Base-by-base conservation (phyloP, 176 grass and related monocot species). In the Dactylis glomerata region DNA sequence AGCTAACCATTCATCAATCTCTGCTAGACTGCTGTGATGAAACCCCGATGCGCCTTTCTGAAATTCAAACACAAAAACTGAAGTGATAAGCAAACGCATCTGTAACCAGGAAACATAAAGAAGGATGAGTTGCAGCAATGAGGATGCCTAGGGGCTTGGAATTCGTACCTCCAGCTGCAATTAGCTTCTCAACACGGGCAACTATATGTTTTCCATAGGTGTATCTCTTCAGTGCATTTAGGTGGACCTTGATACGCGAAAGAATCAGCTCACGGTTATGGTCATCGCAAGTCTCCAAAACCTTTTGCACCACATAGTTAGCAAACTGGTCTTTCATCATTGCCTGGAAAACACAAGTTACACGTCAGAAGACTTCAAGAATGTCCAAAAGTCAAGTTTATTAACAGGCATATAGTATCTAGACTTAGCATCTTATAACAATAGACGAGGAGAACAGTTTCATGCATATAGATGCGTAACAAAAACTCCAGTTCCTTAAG, bases 271-370 rank as follows among this genome's bases (percentile, higher is more conserved):
- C 96, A 75, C 96, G 91, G 55, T 96, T 95, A 57, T 88, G 91
- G 63, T 98, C 91, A 67, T 98, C 91, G 58, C 96, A 98, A 14
- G 92, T 98, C 83, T 98, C 96, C 13, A 98, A 73, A 79, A 98
- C 96, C 83, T 98, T 98, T 58, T 98, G 96, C 49, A 98, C 96
- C 20, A 98, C 96, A 82, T 98, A 98, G 63, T 98, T 98, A 17
- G 76, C 96, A 89, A 95, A 98, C 89, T 98, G 96, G 82, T 98
- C 96, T 89, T 98, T 98, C 96, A 98, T 98, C 96, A 98, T 98
- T 56, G 89, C 93, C 96, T 98, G 81, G 8, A 55, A 45, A 81
- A 50, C 71, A 77, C 6, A 65, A 42, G 71, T 11, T 62, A 27
- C 10, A 34, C 33, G 27, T 78, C 59, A 86, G 49, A 89, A 63